Evolutionary conservation across 2,329 filamentous ascomycete species (phyloP).

Genomic region (Madurella mycetomatis): DNA sequence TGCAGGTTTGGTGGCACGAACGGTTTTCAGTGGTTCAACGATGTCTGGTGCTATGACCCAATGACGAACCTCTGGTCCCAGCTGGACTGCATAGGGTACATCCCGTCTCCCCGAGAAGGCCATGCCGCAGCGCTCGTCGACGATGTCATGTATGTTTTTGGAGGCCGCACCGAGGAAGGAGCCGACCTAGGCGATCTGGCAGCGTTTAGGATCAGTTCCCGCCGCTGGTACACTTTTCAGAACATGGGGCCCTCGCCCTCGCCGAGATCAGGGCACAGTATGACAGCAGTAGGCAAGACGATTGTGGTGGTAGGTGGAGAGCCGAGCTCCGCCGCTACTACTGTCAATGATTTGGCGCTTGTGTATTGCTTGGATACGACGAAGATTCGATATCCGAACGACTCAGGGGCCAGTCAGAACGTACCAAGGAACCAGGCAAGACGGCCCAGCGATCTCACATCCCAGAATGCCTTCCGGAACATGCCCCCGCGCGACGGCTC

Average conservation of each 20-base stretch:
- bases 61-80: conserved; percentile 77
- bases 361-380: conserved; percentile 90
- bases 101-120: conserved; percentile 87
- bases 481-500: conserved; percentile 49
- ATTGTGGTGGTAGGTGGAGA: conserved; percentile 92
- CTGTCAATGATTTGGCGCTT: conserved; percentile 79
- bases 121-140: conserved; percentile 91
- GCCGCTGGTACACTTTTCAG: conserved; percentile 98
- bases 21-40: conserved; percentile 95
- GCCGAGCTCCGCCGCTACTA: conserved; percentile 78
- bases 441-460: conserved; percentile 32
- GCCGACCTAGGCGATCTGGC: conserved; percentile 89
- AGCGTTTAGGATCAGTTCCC: conserved; percentile 68
- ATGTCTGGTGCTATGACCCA: conserved; percentile 95
- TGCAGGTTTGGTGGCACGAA: conserved; percentile 93
- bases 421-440: conserved; percentile 24
- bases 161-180: conserved; percentile 90
- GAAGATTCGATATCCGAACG: conserved; percentile 94
- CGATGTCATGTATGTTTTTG: conserved; percentile 99
- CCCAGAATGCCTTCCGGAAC: conserved; percentile 32
- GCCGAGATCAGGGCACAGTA: conserved; percentile 89
- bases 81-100: conserved; percentile 95
- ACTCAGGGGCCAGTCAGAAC: conserved; percentile 43
- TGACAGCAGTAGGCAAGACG: conserved; percentile 91
- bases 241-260: conserved; percentile 98